Base-by-base conservation (phyloP, 1,139 yeast genomes). In the Arxiozyma bovina region DNA sequence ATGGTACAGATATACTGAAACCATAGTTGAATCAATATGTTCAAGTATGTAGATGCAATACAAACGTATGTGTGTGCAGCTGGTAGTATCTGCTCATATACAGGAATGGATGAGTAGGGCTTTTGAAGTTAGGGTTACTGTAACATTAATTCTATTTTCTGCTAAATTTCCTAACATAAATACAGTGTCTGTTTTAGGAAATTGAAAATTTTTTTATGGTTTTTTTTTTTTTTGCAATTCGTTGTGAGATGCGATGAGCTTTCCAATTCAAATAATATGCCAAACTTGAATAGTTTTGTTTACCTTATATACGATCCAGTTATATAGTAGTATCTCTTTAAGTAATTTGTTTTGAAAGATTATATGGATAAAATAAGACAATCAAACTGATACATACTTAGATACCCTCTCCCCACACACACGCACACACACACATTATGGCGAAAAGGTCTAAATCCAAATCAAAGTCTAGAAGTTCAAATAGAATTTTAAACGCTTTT, bases 401-500 rank as follows among this genome's bases (percentile, higher is more conserved):
- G n/a, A n/a, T n/a, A n/a, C n/a, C n/a, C n/a, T n/a, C n/a, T n/a
- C n/a, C n/a, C n/a, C n/a, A n/a, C 8, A 25, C 2, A 41, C 18
- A 20, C 48, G 25, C 21, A 42, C 2, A 34, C 17, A 34, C n/a
- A 8, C 12, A 17, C 11, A 53, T 23, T 9, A 70, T 70, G 73
- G 71, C 69, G 17, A 70, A 68, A 52, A 63, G 61, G 52, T 52
- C 53, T 25, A 65, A 60, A 50, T 57, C 66, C 23, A 67, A 63
- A 47, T 61, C 70, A 18, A 69, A 68, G 53, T 60, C 64, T 18
- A 66, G 64, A 49, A 59, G 63, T 43, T 60, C 73, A 11, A 70
- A 63, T 50, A 70, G 75, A 59, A 73, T 67, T 21, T 68, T 67
- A 54, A 77, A 78, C 65, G 82, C 83, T n/a, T 74, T 77, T 54